These are phyloP conservation scores for Aspergillus leporis DNA, from an alignment of 495 filamentous ascomycete genomes.

Conservation along the genomic window DNA sequence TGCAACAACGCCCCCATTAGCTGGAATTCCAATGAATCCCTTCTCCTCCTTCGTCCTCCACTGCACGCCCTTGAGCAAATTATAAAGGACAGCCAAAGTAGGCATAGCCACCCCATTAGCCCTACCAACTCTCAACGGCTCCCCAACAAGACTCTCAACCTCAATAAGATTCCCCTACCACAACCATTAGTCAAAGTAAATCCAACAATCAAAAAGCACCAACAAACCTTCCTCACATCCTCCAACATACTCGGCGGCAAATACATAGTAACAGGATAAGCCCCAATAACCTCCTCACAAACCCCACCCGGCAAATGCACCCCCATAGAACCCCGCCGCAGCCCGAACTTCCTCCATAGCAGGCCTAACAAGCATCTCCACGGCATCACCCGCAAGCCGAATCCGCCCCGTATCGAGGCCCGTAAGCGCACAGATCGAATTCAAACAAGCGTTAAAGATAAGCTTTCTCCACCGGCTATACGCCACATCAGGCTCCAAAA, in stretches of 20 bases:
- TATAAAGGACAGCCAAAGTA: slow-evolving; percentile 8
- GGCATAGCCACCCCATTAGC: not conserved
- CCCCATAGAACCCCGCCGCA: slow-evolving; percentile 18
- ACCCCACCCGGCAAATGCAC: slow-evolving; percentile 21
- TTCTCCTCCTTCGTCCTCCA: not conserved
- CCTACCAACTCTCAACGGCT: slow-evolving; percentile 47
- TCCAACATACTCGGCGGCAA: slow-evolving; percentile 48
- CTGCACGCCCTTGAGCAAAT: slow-evolving; percentile 6
- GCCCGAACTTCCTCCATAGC: slow-evolving; percentile 41
- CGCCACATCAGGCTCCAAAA: slow-evolving; percentile 35
- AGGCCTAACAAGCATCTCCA: slow-evolving; percentile 40
- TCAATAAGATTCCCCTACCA: slow-evolving; percentile 52
- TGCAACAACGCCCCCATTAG: not conserved
- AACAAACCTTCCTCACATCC: slow-evolving; percentile 40
- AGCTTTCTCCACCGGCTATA: slow-evolving; percentile 52
- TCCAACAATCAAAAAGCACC: not conserved
- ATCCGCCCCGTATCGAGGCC: slow-evolving; percentile 48
- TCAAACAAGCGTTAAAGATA: slow-evolving; percentile 50
- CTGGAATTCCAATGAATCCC: not conserved
- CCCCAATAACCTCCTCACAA: slow-evolving; percentile 20
- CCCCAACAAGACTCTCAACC: slow-evolving; percentile 53
- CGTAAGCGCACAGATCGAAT: slow-evolving; percentile 46
- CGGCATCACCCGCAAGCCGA: slow-evolving; percentile 37
- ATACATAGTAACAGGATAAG: slow-evolving; percentile 32
- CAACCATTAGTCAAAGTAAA: not conserved